Evolutionary conservation across 2,329 filamentous ascomycete species (phyloP), one percentile per base, ranked within the genome.

Genomic region (Pseudocercospora pini-densiflorae): DNA sequence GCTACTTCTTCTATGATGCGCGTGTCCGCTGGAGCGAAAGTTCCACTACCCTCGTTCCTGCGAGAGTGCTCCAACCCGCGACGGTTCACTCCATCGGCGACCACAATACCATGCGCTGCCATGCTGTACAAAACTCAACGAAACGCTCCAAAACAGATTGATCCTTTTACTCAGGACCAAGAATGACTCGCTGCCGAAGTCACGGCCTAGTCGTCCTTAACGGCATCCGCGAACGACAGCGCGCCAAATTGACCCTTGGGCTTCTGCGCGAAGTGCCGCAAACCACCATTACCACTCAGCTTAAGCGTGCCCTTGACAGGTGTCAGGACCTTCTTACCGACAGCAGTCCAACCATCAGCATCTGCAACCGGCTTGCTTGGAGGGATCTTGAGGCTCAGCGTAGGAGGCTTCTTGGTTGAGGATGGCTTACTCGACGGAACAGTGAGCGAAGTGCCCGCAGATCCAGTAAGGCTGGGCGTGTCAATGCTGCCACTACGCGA

Each of bases 251-350:
- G 63, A n/a, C 54, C 59, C 60, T 71, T 67, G 12, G 69, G 65
- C 63, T 67, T 68, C n/a, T 45, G 47, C 8, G 60, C 60, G 23
- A 74, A 60, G 31, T 72, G 72, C 27, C 65, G 61, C 33, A 72
- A 61, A n/a, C 72, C 72, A 31, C 68, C 67, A 33, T 74, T 72
- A 8, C 65, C 49, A 14, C 65, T 43, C 27, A 74, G 53, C 19
- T 68, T 73, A 21, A 74, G 58, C 14, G 54, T 71, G 36, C 61
- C 66, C 31, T 60, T 59, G 6, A 54, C 55, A 9, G 54, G 49
- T 31, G 67, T 23, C 21, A 68, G 47, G 3, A 61, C 49, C 59
- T 72, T 67, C 61, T 70, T 73, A 57, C 66, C 67, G 40, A 72
- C 68, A 24, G 63, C 51, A 10, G 64, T 69, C 70, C 71, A 71